Evolutionary conservation across 2,329 filamentous ascomycete species (phyloP), one percentile per base, ranked within the genome.

Genomic region (Diplodia scrobiculata): DNA sequence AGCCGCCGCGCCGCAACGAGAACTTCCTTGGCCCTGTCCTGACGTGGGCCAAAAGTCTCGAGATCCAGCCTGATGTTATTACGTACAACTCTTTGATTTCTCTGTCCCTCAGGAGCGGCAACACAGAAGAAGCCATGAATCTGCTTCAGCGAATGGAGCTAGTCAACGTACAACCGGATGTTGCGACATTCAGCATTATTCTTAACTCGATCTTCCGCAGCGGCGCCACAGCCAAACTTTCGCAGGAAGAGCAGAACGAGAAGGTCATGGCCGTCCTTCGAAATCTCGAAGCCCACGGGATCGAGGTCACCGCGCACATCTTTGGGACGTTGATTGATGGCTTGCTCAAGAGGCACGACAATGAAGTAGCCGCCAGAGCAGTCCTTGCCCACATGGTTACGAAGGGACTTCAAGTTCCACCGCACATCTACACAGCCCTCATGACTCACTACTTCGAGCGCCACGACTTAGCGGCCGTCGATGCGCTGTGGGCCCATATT

Each of bases 391-490:
- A 89, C 74, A 89, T 95, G 83, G 78, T 79, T 60, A 70, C 72
- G 5, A 78, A 81, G 27, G 83, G 83, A 21, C 72, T 89, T 51
- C 74, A 82, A 55, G 82, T 86, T 1, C 85, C 84, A 3, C 77
- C 86, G 1, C 84, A 91, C 70, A 90, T 92, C 72, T 90, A 90
- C 79, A 93, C 90, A 27, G 90, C 89, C 72, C 83, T 95, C 21
- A 80, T 90, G 53, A 84, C 88, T 53, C 82, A 89, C 73, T 89
- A 88, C 73, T 89, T 93, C 73, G 72, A 80, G 9, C 82, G 81
- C 60, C 86, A 88, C 0, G 82, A 90, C 70, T 78, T 90, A 34
- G 75, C 78, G 1, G 84, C 85, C 14, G 83, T 91, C n/a, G 83
- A 86, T 45, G 74, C 75, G 0, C 79, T 93, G 3, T 85, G 91